Base-by-base conservation (phyloP, 306 rosid species). In the Oemleria cerasiformis region DNA sequence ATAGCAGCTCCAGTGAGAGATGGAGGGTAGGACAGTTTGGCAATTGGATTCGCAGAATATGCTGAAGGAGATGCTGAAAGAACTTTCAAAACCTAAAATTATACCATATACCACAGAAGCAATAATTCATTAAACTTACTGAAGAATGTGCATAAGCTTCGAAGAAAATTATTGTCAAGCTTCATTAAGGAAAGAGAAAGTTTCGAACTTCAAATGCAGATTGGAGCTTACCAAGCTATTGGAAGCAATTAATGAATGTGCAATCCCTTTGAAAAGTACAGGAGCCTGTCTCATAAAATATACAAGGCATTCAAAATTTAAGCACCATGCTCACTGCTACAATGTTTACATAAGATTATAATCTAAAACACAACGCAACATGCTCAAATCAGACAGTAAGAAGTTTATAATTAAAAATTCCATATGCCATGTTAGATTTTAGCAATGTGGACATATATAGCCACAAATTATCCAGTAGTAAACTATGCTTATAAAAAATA, bases 41-140 rank as follows among this genome's bases (percentile, higher is more conserved):
- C 58, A 53, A 17, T 53, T 53, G 14, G 30, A 23, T 19, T 53
- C 5, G 58, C 58, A 53, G 58, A n/a, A 53, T 53, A 53, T 53
- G 58, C 30, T 19, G 58, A 53, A 53, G 58, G 58, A 19, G 58
- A 53, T 53, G 58, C 58, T 53, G 58, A n/a, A 53, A 19, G 58
- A 53, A 53, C 58, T 19, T 19, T 19, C 21, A 53, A 53, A n/a
- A 53, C 58, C 58, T 53, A 53, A 7, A 12, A 56, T 45, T 25
- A 56, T 56, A 56, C 39, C 9, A 25, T 56, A 5, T 9, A 56
- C 62, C 38, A 2, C 8, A 23, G 14, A 56, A 56, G 38, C 15
- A 56, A 23, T 23, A 56, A 56, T n/a, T 38, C 4, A 12, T 11
- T 11, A 56, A 56, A 25, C 62, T 16, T 8, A 23, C 30, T 9